Conservation (phyloP, 1,284 basidiomycete genomes). For the Tilletia walkeri region DNA sequence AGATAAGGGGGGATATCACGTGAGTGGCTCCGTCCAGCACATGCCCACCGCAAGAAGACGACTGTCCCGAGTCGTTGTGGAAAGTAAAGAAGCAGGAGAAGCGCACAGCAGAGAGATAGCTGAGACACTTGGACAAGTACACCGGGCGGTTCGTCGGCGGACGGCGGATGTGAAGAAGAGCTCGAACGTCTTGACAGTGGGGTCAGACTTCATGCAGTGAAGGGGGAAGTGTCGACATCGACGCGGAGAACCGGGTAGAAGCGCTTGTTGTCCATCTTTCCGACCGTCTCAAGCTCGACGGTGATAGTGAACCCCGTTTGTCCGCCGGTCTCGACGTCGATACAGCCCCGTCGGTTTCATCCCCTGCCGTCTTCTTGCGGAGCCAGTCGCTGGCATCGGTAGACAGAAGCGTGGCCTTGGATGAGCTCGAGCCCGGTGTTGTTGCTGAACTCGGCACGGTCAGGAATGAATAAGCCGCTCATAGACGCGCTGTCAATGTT, state of each 20-base stretch:
- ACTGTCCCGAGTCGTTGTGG: too few relatives aligned
- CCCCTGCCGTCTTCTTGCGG: constrained; percentile 54
- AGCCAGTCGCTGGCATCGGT: constrained; percentile 59
- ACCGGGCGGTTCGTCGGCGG: too few relatives aligned
- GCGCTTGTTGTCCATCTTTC: constrained; percentile 58
- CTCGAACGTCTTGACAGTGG: constrained; percentile 48
- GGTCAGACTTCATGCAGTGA: constrained; percentile 44
- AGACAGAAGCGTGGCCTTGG: constrained; percentile 58
- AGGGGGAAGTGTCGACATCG: constrained; percentile 57
- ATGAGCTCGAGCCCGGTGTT: constrained; percentile 58
- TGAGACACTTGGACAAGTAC: too few relatives aligned
- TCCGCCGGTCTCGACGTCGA: constrained; percentile 58
- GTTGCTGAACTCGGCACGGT: constrained; percentile 57
- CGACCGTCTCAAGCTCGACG: constrained; percentile 59
- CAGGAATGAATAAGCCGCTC: constrained; percentile 59
- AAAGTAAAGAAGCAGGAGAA: too few relatives aligned
- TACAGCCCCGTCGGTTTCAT: constrained; percentile 59
- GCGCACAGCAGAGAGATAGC: too few relatives aligned
- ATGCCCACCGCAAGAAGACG: too few relatives aligned
- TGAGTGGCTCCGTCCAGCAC: too few relatives aligned
- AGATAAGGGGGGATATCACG: too few relatives aligned
- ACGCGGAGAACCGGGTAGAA: constrained; percentile 60
- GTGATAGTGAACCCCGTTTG: constrained; percentile 58
- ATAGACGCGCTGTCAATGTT: constrained; percentile 56
- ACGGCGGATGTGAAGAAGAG: constrained; percentile 49